Evolutionary conservation across 192 early-diverging fungal species (phyloP), one percentile per base, ranked within the genome.

Genomic region (Ambispora gerdemannii): DNA sequence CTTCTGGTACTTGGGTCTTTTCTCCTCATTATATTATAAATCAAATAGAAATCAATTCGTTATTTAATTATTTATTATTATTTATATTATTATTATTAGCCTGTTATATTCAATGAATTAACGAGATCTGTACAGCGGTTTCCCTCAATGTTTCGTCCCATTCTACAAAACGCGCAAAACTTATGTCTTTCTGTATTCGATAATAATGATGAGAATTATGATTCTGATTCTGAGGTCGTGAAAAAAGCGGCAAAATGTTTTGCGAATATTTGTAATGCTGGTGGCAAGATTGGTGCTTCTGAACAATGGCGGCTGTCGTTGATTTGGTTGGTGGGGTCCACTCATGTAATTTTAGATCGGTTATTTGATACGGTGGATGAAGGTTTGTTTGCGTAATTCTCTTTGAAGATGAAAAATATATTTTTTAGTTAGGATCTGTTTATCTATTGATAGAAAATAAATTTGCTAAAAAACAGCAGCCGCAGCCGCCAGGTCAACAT

Each of bases 331-430:
- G 72, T 87, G 59, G 80, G 82, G 67, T 78, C 83, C 3, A 65
- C 80, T 19, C 78, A 87, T 50, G 30, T 63, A 28, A 66, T 72
- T 31, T 72, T 87, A 66, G 78, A 84, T 51, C 70, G 67, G 15
- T 63, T 87, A 10, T 82, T 84, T 36, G 72, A 70, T 49, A 81
- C 80, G 2, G 68, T 87, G 0, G 85, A 84, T 50, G 85, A 87
- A 83, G 84, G 81, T 81, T 43, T 43, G 60, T 35, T 22, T 15
- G 30, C 17, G 24, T n/a, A n/a, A n/a, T n/a, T n/a, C n/a, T n/a
- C n/a, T n/a, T n/a, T n/a, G 53, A 70, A 38, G 27, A 2, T 31
- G 1, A 11, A 20, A 52, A 1, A 19, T 13, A 66, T 20, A 4
- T 22, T 72, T 60, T 66, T 38, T 52, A 53, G 20, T 56, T 62